A percentile compares a stretch with the other conserved stretches of the same genome.
Conservation (phyloP, 1,139 yeast species). For the Saccharomyces hybrid region DNA sequence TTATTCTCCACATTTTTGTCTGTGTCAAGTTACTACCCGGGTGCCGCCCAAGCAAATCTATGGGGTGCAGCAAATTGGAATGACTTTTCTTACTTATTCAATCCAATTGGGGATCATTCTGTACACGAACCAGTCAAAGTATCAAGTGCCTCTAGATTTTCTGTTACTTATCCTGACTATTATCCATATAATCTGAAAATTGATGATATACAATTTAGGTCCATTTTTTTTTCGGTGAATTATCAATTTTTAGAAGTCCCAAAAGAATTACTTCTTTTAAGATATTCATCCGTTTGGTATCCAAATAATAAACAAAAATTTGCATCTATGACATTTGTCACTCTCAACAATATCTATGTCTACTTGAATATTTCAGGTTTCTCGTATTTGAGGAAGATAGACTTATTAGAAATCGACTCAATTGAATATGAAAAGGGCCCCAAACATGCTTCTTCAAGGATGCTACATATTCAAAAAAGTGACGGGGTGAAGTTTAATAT, state of each 20-base stretch:
- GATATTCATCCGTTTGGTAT: constrained; percentile 61
- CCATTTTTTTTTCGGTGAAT: constrained; percentile 47
- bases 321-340: constrained; percentile 62
- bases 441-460: constrained; percentile 38
- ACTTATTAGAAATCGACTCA: constrained; percentile 46
- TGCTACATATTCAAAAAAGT: constrained; percentile 2
- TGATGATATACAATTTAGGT: constrained; percentile 70
- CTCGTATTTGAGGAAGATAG: constrained; percentile 50
- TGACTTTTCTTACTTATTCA: constrained; percentile 40
- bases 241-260: constrained; percentile 15
- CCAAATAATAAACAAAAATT: constrained; percentile 65
- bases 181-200: constrained; percentile 58
- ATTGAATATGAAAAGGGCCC: constrained; percentile 42
- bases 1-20: constrained; percentile 48
- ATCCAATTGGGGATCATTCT: neutral
- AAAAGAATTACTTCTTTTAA: constrained; percentile 59
- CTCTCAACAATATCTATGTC: constrained; percentile 52
- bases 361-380: constrained; percentile 75
- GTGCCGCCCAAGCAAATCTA: constrained; percentile 77
- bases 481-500: constrained; percentile 17
- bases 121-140: constrained; percentile 2
- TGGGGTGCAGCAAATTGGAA: constrained; percentile 93
- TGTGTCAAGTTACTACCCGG: constrained; percentile 57
- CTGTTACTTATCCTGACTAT: constrained; percentile 44
- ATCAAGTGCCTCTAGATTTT: constrained; percentile 4